Percentiles rank a stretch among this genome's conserved stretches.
Conservation (phyloP, 768 basidiomycete genomes). For the Tylopilus balloui region DNA sequence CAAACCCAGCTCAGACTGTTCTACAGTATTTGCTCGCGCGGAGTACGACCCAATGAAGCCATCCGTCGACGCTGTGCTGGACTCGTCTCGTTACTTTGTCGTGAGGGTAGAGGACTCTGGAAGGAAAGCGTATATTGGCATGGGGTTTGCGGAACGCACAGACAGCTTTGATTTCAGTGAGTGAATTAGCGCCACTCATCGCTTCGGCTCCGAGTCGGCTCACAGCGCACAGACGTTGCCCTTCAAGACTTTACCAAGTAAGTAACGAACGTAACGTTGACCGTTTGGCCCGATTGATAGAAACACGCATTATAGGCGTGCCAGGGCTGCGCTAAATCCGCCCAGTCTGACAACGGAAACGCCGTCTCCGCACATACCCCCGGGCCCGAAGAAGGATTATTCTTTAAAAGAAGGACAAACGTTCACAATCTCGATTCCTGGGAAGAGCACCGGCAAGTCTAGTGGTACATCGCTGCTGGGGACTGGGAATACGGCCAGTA, state of each 20-base stretch:
- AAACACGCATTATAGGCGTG: conserved; percentile 42
- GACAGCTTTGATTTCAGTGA: conserved; percentile 92
- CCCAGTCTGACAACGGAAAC: conserved; percentile 38
- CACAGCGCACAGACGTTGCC: conserved; percentile 58
- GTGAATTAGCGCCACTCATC: conserved; percentile 25
- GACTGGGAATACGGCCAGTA: conserved; percentile 22
- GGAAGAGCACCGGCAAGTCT: conserved; percentile 46
- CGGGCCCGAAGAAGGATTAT: conserved; percentile 89
- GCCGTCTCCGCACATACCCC: conserved; percentile 64
- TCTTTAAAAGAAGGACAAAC: conserved; percentile 93
- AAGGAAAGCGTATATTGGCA: conserved; percentile 87
- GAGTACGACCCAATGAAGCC: conserved; percentile 76
- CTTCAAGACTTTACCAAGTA: conserved; percentile 85
- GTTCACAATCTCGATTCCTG: conserved; percentile 87
- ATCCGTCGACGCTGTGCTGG: conserved; percentile 90
- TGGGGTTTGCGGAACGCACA: conserved; percentile 85
- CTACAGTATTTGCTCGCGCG: conserved; percentile 79
- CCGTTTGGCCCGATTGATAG: neutral
- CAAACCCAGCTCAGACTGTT: conserved; percentile 3
- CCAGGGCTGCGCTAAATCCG: conserved; percentile 58
- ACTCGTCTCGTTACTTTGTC: conserved; percentile 94
- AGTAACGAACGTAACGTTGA: conserved; percentile 7
- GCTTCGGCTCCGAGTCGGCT: conserved; percentile 1
- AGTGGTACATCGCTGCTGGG: conserved; percentile 36
- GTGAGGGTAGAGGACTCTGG: conserved; percentile 85